Evolutionary conservation across 306 rosid genomes (phyloP), one percentile per base, ranked within the genome.

Genomic region (Acmispon strigosus): DNA sequence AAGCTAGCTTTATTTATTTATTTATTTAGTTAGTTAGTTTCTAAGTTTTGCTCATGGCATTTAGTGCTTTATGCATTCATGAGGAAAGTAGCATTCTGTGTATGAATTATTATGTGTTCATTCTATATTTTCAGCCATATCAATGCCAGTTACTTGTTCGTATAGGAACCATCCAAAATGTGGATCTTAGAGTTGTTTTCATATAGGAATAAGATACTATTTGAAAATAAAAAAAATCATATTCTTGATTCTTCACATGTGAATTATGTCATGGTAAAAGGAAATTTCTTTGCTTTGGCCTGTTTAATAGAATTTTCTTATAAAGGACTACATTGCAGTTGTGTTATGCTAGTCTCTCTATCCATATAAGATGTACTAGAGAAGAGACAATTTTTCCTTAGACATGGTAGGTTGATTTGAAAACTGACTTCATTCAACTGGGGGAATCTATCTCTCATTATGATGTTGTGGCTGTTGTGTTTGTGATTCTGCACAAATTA

Each of bases 401-500:
- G 59, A 37, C 34, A 59, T 49, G 13, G 14, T 39, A 27, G 17
- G 60, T 11, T 60, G 16, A 61, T 49, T 50, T 50, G 52, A 70
- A 18, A 39, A 10, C 50, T 17, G 16, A 17, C 8, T 37, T 61
- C 67, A 57, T 44, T 75, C 66, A 32, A 17, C 22, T 32, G 27
- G 39, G 50, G 48, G 66, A 71, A 45, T 47, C 37, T 14, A 62
- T 59, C 20, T 20, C 62, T 60, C 61, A 44, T 55, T 24, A 29
- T 48, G 60, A 59, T 59, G 17, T 17, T 34, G 19, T 36, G 36
- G 34, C 19, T 66, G 56, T 68, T 63, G 14, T 3, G 22, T 53
- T 43, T 29, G 32, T 57, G 74, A 37, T 76, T 67, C 36, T 67
- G 54, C 29, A 17, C 48, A 76, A 48, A 67, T 22, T 24, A 39